These are phyloP conservation scores for Trichosporon sp. DNA, from an alignment of 1,284 basidiomycete species.

Conservation along the genomic window DNA sequence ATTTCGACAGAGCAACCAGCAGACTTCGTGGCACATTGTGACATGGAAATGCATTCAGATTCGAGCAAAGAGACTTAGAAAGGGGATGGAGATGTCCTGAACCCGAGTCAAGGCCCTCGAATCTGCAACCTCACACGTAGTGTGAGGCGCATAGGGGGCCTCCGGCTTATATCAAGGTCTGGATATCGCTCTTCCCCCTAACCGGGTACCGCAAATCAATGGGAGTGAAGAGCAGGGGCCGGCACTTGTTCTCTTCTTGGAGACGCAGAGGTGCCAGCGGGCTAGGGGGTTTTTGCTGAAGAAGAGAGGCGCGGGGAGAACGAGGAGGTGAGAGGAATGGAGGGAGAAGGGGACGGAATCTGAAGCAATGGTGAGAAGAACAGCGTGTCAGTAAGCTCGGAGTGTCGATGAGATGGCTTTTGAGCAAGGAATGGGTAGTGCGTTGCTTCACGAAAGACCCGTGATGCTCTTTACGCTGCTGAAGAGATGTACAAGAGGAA, in stretches of 20 bases:
- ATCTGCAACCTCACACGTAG: conserved; percentile 23
- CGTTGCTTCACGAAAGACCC: too few species aligned
- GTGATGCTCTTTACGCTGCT: too few species aligned
- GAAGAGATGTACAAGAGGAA: too few species aligned
- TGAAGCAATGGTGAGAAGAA: too few species aligned
- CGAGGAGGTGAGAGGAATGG: neutral
- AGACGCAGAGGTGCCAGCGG: neutral
- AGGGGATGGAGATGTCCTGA: conserved; percentile 22
- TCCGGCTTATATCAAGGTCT: conserved; percentile 33
- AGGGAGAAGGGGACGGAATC: too few species aligned
- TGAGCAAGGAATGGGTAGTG: too few species aligned
- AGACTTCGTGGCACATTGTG: too few species aligned
- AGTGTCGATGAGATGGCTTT: too few species aligned
- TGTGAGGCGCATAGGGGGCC: conserved; percentile 15
- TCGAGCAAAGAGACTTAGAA: too few species aligned
- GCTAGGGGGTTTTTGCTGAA: neutral
- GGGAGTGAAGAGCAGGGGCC: conserved; percentile 4
- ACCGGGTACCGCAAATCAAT: conserved; percentile 29
- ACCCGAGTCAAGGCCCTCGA: conserved; percentile 37
- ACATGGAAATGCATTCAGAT: too few species aligned
- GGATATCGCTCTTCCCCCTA: conserved; percentile 21
- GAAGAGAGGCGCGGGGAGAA: neutral
- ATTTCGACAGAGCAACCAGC: too few species aligned
- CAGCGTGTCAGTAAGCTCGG: too few species aligned
- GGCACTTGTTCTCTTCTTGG: neutral